Percentiles rank a stretch among this genome's conserved stretches.
These are phyloP conservation scores for Fusarium penzigii DNA, from an alignment of 2,329 filamentous ascomycete genomes.

Conservation along the genomic window DNA sequence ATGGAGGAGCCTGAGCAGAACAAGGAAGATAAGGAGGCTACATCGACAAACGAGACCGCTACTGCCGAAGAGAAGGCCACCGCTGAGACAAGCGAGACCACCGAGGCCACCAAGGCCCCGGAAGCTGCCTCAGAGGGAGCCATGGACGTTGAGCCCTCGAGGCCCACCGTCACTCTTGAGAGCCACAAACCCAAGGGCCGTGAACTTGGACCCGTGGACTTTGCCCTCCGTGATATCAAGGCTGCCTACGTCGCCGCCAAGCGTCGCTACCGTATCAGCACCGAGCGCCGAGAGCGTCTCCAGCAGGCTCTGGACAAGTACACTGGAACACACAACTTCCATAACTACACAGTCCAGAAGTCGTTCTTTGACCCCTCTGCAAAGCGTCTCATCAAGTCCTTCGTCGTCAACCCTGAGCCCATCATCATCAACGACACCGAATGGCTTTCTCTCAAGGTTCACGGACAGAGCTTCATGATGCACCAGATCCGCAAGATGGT, in stretches of 20 bases:
- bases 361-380: slow-evolving; percentile 76
- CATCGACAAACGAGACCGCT: slow-evolving; percentile 17
- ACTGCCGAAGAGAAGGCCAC: slow-evolving; percentile 25
- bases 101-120: not conserved
- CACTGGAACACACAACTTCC: slow-evolving; percentile 85
- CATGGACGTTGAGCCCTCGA: slow-evolving; percentile 21
- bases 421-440: slow-evolving; percentile 89
- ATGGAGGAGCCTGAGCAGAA: slow-evolving; percentile 31
- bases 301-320: slow-evolving; percentile 76
- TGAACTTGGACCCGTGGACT: slow-evolving; percentile 55
- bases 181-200: slow-evolving; percentile 43
- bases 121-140: slow-evolving; percentile 17
- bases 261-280: slow-evolving; percentile 78
- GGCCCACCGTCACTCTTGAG: slow-evolving; percentile 25
- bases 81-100: slow-evolving; percentile 13
- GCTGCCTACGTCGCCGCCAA: slow-evolving; percentile 80
- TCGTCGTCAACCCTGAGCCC: slow-evolving; percentile 72
- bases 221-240: slow-evolving; percentile 73
- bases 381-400: slow-evolving; percentile 90
- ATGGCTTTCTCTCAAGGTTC: slow-evolving; percentile 94
- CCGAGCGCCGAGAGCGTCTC: slow-evolving; percentile 70
- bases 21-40: slow-evolving; percentile 24
- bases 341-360: slow-evolving; percentile 98
- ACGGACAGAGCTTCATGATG: slow-evolving; percentile 99
- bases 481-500: slow-evolving; percentile 99